These are phyloP conservation scores for Eucalyptus fibrosa DNA, from an alignment of 345 rosid species.

Conservation along the genomic window DNA sequence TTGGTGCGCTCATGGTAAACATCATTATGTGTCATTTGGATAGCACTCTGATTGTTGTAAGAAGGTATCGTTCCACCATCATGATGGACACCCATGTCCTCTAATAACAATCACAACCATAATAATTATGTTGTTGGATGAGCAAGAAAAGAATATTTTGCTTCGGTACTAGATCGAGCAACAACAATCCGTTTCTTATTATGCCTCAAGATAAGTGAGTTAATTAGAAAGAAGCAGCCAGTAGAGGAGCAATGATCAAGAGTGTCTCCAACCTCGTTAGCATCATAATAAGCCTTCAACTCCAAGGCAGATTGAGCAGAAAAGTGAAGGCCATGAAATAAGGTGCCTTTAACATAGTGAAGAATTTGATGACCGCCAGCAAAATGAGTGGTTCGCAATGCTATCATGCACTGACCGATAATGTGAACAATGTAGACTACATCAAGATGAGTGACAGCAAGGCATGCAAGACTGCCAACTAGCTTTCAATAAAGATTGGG, in stretches of 20 bases:
- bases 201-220: fast-evolving
- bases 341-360: no score
- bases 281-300: no score
- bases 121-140: no score
- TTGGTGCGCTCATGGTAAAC: fast-evolving
- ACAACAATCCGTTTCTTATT: fast-evolving
- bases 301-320: fast-evolving
- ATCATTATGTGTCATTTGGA: no score
- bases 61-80: fast-evolving
- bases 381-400: fast-evolving
- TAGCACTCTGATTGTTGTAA: fast-evolving
- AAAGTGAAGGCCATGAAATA: no score
- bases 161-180: no score
- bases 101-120: no score
- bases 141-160: no score
- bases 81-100: no score
- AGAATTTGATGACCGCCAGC: fast-evolving
- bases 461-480: no score
- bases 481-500: no score
- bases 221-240: no score
- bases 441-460: fast-evolving
- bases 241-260: fast-evolving
- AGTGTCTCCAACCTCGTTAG: fast-evolving
- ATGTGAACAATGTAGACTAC: fast-evolving
- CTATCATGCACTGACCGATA: fast-evolving